Evolutionary conservation across 1,139 yeast genomes (phyloP).

Genomic region (Geotrichum klebahnii): DNA sequence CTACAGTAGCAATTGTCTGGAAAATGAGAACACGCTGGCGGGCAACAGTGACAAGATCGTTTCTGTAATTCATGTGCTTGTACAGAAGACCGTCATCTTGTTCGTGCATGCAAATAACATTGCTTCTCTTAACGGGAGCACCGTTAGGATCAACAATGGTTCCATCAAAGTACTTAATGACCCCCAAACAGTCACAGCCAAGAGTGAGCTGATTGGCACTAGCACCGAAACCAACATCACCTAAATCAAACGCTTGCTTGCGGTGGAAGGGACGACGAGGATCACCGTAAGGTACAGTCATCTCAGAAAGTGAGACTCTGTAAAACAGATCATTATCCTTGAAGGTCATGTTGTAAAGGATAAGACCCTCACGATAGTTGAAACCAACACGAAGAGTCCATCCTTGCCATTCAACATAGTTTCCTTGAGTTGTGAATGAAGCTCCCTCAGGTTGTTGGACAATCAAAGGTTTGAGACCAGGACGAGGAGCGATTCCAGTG

Average conservation of each 20-base stretch:
- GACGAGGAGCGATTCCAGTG: constrained; percentile 33
- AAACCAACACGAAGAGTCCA: constrained; percentile 80
- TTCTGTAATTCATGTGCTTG: constrained; percentile 84
- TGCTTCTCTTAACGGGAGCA: constrained; percentile 60
- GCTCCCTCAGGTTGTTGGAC: constrained; percentile 85
- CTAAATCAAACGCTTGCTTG: constrained; percentile 88
- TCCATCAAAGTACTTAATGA: constrained; percentile 74
- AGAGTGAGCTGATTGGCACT: constrained; percentile 68
- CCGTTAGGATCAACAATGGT: constrained; percentile 59
- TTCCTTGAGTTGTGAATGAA: constrained; percentile 63
- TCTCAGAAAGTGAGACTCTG: constrained; percentile 75
- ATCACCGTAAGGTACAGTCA: constrained; percentile 92
- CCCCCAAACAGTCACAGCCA: constrained; percentile 90
- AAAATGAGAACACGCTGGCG: constrained; percentile 82
- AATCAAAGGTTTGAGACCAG: constrained; percentile 69
- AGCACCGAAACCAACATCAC: constrained; percentile 85
- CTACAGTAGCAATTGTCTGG: constrained; percentile 85
- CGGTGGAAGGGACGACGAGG: constrained; percentile 88
- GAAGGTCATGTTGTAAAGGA: constrained; percentile 67
- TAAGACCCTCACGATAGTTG: constrained; percentile 80
- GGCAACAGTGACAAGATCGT: constrained; percentile 66
- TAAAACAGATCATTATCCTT: constrained; percentile 79
- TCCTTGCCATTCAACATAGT: constrained; percentile 73
- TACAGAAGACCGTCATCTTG: constrained; percentile 78
- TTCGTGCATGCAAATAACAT: constrained; percentile 84